Base-by-base conservation (phyloP, 108 stramenopile species). In the Aurantiochytrium sp. region DNA sequence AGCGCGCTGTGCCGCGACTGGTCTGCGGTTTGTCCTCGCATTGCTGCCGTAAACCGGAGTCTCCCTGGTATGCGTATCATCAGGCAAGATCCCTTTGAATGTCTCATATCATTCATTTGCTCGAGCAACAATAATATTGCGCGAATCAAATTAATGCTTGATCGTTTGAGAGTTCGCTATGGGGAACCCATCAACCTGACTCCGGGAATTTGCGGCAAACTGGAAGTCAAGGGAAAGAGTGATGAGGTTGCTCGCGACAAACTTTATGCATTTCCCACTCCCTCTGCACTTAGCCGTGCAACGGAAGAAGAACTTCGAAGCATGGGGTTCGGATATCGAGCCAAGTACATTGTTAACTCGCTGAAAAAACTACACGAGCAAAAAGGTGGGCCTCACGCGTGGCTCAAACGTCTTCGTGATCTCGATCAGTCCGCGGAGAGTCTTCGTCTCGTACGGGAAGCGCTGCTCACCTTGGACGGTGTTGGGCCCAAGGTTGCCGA, bases 121-220 rank as follows among this genome's bases (percentile, higher is more conserved):
- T 96, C 96, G 23, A 95, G 95, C 90, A 99, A 99, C 94, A 99
- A 99, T 94, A 99, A 99, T 92, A 99, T 99, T 88, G 94, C 97
- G 10, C 90, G 99, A 19, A 99, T 99, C 87, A 93, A 94, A 5
- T 93, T 95, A 43, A 98, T 99, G 96, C 91, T 99, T 58, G 90
- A 93, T 35, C 64, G 93, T 14, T 93, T 99, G 69, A 92, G 98
- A 72, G 88, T 90, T 69, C 71, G 89, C 47, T 98, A 94, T 92
- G 99, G 98, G 4, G 89, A 64, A 58, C 94, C 89, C 18, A 90
- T 97, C 91, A 69, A 96, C 57, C 71, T 89, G 12, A 72, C 95
- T 35, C 2, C 35, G 42, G 21, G 21, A 8, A 92, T 93, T 5
- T 58, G 69, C 21, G 88, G 18, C 59, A 18, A 29, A 14, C 49